phyloP scores from a whole-genome alignment of 1,284 basidiomycete species.

The Testicularia cyperi region DNA sequence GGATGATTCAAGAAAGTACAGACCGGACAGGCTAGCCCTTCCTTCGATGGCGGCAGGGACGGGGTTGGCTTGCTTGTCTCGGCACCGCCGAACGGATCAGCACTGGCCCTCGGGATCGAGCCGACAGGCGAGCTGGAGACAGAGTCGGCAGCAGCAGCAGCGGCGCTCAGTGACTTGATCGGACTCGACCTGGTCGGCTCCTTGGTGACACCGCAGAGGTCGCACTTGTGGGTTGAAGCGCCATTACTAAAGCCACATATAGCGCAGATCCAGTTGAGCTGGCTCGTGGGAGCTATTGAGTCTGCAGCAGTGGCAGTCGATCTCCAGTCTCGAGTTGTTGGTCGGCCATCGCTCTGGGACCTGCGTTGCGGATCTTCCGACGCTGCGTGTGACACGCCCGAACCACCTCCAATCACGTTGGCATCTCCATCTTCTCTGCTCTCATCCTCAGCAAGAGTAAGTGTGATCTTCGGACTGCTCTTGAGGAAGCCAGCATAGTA shows the following conservation, averaged over 20 bases:
- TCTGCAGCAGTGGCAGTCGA: slow-evolving; percentile 22
- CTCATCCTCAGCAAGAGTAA: slow-evolving; percentile 61
- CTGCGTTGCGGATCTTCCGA: too few relatives aligned
- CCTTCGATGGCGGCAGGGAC: background rate
- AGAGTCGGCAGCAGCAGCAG: background rate
- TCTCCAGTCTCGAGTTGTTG: slow-evolving; percentile 30
- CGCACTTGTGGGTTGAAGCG: slow-evolving; percentile 14
- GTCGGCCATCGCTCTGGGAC: slow-evolving; percentile 3
- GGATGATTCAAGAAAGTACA: slow-evolving; percentile 92
- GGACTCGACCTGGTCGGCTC: slow-evolving; percentile 6
- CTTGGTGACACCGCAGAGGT: slow-evolving; percentile 48
- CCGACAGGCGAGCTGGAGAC: too few relatives aligned
- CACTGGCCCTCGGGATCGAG: too few relatives aligned
- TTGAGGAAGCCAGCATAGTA: slow-evolving; percentile 89
- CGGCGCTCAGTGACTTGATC: background rate
- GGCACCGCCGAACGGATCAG: too few relatives aligned
- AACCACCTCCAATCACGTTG: too few relatives aligned
- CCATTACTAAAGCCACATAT: slow-evolving; percentile 47
- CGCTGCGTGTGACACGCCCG: too few relatives aligned
- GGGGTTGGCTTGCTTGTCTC: too few relatives aligned
- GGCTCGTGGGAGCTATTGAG: background rate
- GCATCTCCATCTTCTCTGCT: background rate
- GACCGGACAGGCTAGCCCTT: slow-evolving; percentile 67
- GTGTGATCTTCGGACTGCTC: slow-evolving; percentile 83
- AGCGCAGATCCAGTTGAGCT: slow-evolving; percentile 44